phyloP scores from a whole-genome alignment of 257 asterid genomes.

The Fraxinus excelsior region DNA sequence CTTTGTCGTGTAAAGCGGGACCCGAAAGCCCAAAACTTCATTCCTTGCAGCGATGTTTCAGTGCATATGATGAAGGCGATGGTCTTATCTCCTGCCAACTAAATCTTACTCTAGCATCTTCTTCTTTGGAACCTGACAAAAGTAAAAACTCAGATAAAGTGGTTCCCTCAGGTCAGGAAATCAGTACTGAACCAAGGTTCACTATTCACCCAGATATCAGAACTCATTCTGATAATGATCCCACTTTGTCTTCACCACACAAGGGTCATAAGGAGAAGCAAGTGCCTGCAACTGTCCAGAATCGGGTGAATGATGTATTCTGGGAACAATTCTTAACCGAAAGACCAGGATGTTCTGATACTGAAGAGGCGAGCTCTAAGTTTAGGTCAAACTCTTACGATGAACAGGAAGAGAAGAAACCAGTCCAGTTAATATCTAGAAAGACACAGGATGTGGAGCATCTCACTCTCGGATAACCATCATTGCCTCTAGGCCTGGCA shows the following conservation, averaged over 20 bases:
- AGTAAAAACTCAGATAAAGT: constrained; percentile 35
- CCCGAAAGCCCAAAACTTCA: constrained; percentile 46
- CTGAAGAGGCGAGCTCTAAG: constrained; percentile 74
- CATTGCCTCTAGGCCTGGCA: neutral
- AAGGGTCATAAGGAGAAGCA: constrained; percentile 37
- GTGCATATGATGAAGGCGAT: constrained; percentile 60
- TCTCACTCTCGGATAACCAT: constrained; percentile 54
- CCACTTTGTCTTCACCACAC: constrained; percentile 34
- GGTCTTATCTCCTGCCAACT: constrained; percentile 65
- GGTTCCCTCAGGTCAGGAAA: constrained; percentile 39
- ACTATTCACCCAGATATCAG: constrained; percentile 18
- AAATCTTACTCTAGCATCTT: constrained; percentile 80
- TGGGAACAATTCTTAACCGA: constrained; percentile 96
- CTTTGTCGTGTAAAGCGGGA: constrained; percentile 41
- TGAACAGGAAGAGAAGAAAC: constrained; percentile 50
- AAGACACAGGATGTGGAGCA: constrained; percentile 61
- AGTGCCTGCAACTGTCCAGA: constrained; percentile 42
- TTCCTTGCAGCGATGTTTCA: constrained; percentile 41
- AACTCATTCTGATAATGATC: constrained; percentile 21
- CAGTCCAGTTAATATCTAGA: constrained; percentile 48
- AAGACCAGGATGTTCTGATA: constrained; percentile 78
- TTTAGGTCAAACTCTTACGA: constrained; percentile 39
- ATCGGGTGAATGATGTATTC: constrained; percentile 78
- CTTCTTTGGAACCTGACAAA: constrained; percentile 53
- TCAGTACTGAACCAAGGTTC: constrained; percentile 34